Evolutionary conservation across 108 stramenopile species (phyloP).

Genomic region (Pseudonitzschia multiseries): DNA sequence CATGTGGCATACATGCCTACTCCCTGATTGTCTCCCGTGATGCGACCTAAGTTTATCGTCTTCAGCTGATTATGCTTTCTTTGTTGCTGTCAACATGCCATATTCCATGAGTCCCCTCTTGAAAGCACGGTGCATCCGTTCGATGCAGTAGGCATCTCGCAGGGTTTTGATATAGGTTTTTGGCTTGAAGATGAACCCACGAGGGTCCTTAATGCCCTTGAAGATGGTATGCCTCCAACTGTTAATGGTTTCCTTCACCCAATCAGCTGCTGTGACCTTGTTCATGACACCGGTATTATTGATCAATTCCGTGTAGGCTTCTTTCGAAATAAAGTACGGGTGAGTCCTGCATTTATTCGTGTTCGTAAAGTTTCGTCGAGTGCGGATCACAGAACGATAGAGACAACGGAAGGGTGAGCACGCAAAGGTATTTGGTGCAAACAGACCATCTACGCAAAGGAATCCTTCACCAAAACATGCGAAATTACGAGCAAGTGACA

Average conservation of each 20-base stretch:
- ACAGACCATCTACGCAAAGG: not conserved
- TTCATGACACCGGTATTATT: constrained; percentile 88
- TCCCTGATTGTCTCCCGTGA: too few species aligned
- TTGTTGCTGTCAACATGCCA: constrained; percentile 92
- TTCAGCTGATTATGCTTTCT: constrained; percentile 21
- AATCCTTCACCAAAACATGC: not conserved
- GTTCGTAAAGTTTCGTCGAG: not conserved
- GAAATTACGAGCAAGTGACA: constrained; percentile 2
- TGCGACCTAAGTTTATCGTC: not conserved
- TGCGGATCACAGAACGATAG: not conserved
- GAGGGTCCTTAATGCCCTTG: constrained; percentile 92
- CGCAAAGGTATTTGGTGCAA: not conserved
- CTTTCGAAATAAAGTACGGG: constrained; percentile 96
- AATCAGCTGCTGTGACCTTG: constrained; percentile 81
- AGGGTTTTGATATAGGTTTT: constrained; percentile 82
- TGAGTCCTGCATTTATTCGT: constrained; percentile 61
- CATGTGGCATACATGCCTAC: too few species aligned
- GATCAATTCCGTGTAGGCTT: constrained; percentile 86
- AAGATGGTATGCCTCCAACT: constrained; percentile 94
- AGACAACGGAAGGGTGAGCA: not conserved
- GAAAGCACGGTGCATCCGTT: constrained; percentile 96
- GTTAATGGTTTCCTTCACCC: constrained; percentile 88
- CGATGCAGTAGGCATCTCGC: constrained; percentile 92
- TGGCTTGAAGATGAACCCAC: constrained; percentile 90
- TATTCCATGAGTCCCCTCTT: constrained; percentile 95